phyloP scores from a whole-genome alignment of 1,284 basidiomycete species.

The Mycena sp. region DNA sequence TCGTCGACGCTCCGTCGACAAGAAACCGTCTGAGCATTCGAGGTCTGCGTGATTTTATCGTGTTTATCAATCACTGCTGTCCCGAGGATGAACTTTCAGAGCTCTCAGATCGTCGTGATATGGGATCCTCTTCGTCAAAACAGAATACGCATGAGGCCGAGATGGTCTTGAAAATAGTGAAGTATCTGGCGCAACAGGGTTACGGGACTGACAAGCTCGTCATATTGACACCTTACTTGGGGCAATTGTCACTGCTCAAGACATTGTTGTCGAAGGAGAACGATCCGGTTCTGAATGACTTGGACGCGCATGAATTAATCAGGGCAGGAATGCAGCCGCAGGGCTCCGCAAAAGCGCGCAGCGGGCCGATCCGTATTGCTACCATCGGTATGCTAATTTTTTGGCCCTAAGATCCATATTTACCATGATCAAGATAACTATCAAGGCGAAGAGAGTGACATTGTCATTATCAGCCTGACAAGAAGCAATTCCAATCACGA shows the following conservation, averaged over 20 bases:
- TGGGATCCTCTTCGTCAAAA: slow-evolving; percentile 62
- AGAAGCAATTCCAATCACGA: slow-evolving; percentile 62
- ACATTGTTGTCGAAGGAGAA: slow-evolving; percentile 54
- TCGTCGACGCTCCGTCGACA: slow-evolving; percentile 62
- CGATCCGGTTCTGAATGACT: slow-evolving; percentile 69
- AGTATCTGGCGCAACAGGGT: slow-evolving; percentile 72
- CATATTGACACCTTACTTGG: slow-evolving; percentile 72
- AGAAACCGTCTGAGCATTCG: slow-evolving; percentile 56
- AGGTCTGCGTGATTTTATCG: slow-evolving; percentile 63
- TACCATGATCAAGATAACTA: slow-evolving; percentile 61
- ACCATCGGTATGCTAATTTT: slow-evolving; percentile 60
- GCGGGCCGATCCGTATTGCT: slow-evolving; percentile 59
- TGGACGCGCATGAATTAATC: slow-evolving; percentile 66
- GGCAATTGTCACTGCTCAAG: slow-evolving; percentile 63
- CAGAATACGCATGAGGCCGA: slow-evolving; percentile 64
- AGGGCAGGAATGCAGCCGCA: slow-evolving; percentile 59
- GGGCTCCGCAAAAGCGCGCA: slow-evolving; percentile 47
- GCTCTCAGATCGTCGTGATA: slow-evolving; percentile 55
- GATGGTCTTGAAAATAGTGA: slow-evolving; percentile 72
- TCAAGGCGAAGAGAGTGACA: slow-evolving; percentile 75
- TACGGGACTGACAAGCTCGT: slow-evolving; percentile 68
- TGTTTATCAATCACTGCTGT: slow-evolving; percentile 67
- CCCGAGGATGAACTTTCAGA: slow-evolving; percentile 59
- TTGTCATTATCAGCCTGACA: slow-evolving; percentile 68
- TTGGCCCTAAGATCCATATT: background rate